Evolutionary conservation across 805 yeast genomes (phyloP).

Genomic region (Torulaspora microellipsoides): DNA sequence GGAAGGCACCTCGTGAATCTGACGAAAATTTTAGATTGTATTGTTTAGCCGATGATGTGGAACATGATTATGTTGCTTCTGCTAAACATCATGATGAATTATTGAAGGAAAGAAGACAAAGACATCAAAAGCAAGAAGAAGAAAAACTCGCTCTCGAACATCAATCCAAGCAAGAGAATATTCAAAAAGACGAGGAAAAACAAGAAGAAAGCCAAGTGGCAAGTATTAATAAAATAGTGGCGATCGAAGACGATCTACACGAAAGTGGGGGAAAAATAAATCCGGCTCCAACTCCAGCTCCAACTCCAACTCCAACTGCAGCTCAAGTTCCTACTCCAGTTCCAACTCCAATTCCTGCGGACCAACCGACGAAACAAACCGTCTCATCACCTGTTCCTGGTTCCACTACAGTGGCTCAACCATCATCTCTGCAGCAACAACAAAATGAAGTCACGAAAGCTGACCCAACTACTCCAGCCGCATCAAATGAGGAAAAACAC

Average conservation of each 20-base stretch:
- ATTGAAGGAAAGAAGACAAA: constrained; percentile 43
- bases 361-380: background rate
- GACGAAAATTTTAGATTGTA: constrained; percentile 70
- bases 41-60: constrained; percentile 62
- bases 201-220: background rate
- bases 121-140: constrained; percentile 18
- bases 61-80: constrained; percentile 69
- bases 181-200: constrained; percentile 9
- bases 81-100: constrained; percentile 68
- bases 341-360: background rate
- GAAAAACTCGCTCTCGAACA: constrained; percentile 11
- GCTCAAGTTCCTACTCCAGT: constrained; percentile 1
- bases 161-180: constrained; percentile 6
- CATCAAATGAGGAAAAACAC: background rate
- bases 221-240: background rate
- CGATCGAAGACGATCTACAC: background rate
- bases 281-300: background rate
- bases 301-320: constrained; percentile 1
- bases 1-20: constrained; percentile 71
- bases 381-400: constrained; percentile 7
- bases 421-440: background rate
- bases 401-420: background rate
- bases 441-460: background rate
- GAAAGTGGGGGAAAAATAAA: background rate
- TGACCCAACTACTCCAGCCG: background rate